Evolutionary conservation across 768 basidiomycete species (phyloP).

Genomic region (Suillus variegatus): DNA sequence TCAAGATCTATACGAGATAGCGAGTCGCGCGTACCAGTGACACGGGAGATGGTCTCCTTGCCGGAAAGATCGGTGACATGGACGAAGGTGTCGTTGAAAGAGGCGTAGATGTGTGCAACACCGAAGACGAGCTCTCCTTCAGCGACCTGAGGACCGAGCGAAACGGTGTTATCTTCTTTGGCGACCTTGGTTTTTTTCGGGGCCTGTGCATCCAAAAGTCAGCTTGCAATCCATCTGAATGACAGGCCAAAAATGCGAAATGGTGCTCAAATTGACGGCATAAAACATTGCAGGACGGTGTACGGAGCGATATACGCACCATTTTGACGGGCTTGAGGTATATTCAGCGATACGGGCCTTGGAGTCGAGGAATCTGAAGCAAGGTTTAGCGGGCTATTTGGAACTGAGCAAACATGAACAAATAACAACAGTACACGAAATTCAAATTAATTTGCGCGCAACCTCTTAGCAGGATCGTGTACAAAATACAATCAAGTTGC

Average conservation of each 20-base stretch:
- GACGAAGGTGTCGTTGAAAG: conserved; percentile 99
- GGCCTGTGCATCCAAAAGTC: conserved; percentile 64
- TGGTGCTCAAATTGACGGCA: background rate
- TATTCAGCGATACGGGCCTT: conserved; percentile 19
- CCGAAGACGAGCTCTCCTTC: conserved; percentile 98
- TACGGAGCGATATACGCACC: conserved; percentile 32
- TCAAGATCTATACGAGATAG: background rate
- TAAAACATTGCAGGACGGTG: background rate
- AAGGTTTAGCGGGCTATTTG: conserved; percentile 3
- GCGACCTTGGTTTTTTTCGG: conserved; percentile 81
- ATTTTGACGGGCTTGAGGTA: conserved; percentile 35
- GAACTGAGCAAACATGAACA: conserved; percentile 5
- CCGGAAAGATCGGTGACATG: conserved; percentile 99
- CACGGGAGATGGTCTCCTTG: conserved; percentile 98
- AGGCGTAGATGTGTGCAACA: conserved; percentile 98
- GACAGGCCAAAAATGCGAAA: conserved; percentile 10
- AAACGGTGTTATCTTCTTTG: conserved; percentile 82
- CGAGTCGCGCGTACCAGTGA: conserved; percentile 68
- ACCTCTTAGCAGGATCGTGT: background rate
- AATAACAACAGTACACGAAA: background rate
- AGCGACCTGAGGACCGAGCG: conserved; percentile 92
- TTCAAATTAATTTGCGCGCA: background rate
- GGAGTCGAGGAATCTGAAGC: conserved; percentile 19
- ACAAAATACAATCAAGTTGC: background rate
- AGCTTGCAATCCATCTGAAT: conserved; percentile 52